phyloP scores from a whole-genome alignment of 177 flowering plant species.

The Vitis hybrid region DNA sequence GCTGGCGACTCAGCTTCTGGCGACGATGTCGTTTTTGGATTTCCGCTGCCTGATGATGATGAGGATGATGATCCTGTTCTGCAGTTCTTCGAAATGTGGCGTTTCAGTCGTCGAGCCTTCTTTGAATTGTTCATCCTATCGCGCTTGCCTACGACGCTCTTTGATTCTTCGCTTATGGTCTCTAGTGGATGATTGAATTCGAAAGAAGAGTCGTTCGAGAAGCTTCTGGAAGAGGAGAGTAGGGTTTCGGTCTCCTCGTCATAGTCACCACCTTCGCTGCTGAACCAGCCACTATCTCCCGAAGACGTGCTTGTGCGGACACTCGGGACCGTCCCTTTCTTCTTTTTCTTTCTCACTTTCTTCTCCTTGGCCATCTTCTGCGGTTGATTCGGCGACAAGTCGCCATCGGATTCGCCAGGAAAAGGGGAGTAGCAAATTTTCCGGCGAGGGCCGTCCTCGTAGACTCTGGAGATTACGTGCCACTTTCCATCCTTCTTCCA shows the following conservation, averaged over 20 bases:
- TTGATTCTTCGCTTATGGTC: neutral
- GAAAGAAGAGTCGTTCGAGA: slow-evolving; percentile 15
- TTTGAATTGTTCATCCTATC: neutral
- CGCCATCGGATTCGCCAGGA: neutral
- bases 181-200: neutral
- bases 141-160: neutral
- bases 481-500: slow-evolving; percentile 10
- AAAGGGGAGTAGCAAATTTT: neutral
- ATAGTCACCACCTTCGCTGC: slow-evolving; percentile 13
- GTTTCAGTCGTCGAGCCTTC: slow-evolving; percentile 2
- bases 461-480: slow-evolving; percentile 1
- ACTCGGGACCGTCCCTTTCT: neutral
- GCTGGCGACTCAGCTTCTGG: neutral
- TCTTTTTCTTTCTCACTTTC: slow-evolving; percentile 4
- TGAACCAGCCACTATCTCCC: slow-evolving; percentile 14
- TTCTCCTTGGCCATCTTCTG: neutral
- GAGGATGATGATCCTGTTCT: neutral
- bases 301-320: slow-evolving; percentile 13
- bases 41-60: neutral
- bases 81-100: slow-evolving; percentile 1
- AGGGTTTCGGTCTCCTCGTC: slow-evolving; percentile 20
- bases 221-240: slow-evolving; percentile 24
- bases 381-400: neutral
- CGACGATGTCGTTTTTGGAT: neutral
- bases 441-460: slow-evolving; percentile 7